phyloP scores from a whole-genome alignment of 306 rosid species.

The Malus asiatica region DNA sequence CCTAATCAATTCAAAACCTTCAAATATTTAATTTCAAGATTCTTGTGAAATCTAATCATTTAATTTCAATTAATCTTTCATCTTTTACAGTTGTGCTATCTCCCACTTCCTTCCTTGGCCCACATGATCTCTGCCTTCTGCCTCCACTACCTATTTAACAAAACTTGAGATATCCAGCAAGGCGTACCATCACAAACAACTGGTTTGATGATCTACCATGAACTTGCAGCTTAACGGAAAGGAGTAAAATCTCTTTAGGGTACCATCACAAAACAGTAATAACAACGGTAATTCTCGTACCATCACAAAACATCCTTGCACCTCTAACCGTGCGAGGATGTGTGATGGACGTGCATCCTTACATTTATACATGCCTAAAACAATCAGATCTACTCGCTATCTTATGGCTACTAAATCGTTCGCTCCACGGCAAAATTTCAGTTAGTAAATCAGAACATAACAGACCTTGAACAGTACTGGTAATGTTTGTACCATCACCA shows the following conservation, averaged over 20 bases:
- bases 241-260: neutral
- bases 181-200: neutral
- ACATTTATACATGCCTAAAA: neutral
- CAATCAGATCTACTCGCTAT: constrained; percentile 11
- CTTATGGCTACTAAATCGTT: constrained; percentile 26
- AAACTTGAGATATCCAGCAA: neutral
- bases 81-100: no score
- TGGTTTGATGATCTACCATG: neutral
- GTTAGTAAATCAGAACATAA: neutral
- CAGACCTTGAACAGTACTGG: constrained; percentile 2
- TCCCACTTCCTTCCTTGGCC: neutral
- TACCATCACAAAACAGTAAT: neutral
- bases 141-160: neutral
- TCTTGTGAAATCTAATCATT: no score
- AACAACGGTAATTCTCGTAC: neutral
- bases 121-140: neutral
- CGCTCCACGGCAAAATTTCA: constrained; percentile 2
- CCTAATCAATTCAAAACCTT: no score
- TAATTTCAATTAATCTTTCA: no score
- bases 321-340: neutral
- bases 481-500: neutral
- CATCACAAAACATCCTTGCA: neutral
- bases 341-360: neutral
- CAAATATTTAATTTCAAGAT: no score
- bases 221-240: neutral